Percentiles rank a stretch among this genome's conserved stretches.
These are phyloP conservation scores for Cryptosporidium baileyi DNA, from an alignment of 169 alveolate genomes.

Conservation along the genomic window DNA sequence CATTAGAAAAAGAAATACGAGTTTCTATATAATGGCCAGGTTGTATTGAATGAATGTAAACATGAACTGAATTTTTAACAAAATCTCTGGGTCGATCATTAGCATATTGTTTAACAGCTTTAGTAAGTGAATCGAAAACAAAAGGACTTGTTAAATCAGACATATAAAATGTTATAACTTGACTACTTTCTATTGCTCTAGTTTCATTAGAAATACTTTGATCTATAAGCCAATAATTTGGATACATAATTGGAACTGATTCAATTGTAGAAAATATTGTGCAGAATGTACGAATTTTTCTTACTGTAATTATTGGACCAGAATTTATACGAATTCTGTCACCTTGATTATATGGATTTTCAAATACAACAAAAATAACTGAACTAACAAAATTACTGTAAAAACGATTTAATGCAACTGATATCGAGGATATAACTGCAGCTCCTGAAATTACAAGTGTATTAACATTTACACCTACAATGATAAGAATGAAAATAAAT, in stretches of 20 bases:
- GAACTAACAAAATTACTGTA: conserved; percentile 86
- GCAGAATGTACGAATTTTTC: conserved; percentile 82
- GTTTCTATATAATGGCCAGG: conserved; percentile 81
- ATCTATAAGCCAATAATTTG: conserved; percentile 80
- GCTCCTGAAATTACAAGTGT: conserved; percentile 88
- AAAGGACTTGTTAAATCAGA: conserved; percentile 82
- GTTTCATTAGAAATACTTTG: conserved; percentile 85
- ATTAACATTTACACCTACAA: conserved; percentile 83
- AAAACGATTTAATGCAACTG: conserved; percentile 84
- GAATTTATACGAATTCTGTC: conserved; percentile 83
- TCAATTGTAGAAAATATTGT: conserved; percentile 83
- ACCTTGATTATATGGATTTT: conserved; percentile 87
- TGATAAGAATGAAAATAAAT: conserved; percentile 77
- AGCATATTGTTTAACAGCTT: conserved; percentile 75
- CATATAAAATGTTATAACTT: conserved; percentile 77
- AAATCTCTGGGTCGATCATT: conserved; percentile 84
- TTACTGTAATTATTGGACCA: conserved; percentile 83
- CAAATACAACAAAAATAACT: conserved; percentile 85
- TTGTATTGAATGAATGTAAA: conserved; percentile 76
- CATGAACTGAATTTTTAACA: conserved; percentile 77
- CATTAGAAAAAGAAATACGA: conserved; percentile 38
- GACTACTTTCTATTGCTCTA: conserved; percentile 80
- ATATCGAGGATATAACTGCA: conserved; percentile 84
- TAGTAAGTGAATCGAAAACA: conserved; percentile 79
- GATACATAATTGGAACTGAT: conserved; percentile 82